These are phyloP conservation scores for Stachybotrys chlorohalonatus DNA, from an alignment of 2,329 filamentous ascomycete species.

Conservation along the genomic window DNA sequence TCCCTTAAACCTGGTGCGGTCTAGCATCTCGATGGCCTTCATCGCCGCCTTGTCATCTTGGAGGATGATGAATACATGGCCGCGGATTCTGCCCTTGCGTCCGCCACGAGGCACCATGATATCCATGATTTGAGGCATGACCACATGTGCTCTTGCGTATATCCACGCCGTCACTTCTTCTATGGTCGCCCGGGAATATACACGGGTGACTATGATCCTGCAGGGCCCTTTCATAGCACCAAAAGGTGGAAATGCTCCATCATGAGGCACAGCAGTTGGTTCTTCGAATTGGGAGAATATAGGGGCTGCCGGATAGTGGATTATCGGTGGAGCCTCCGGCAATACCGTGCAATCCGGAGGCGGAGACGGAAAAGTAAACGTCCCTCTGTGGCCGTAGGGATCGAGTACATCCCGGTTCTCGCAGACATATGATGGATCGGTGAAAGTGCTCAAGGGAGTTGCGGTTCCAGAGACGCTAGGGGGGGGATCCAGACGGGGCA, in stretches of 20 bases:
- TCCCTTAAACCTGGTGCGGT: slow-evolving; percentile 15
- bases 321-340: neutral
- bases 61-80: slow-evolving; percentile 16
- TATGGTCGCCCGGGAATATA: slow-evolving; percentile 11
- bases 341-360: neutral
- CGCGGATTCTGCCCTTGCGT: slow-evolving; percentile 12
- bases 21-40: slow-evolving; percentile 13
- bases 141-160: slow-evolving; percentile 11
- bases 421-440: neutral
- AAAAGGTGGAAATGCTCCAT: neutral
- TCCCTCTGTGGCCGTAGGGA: neutral
- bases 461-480: neutral
- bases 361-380: neutral
- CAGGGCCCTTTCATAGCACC: slow-evolving; percentile 6
- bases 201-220: slow-evolving; percentile 15
- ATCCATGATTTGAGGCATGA: slow-evolving; percentile 8
- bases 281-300: neutral
- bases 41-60: slow-evolving; percentile 9
- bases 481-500: neutral
- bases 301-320: neutral
- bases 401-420: neutral
- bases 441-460: neutral
- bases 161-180: slow-evolving; percentile 19
- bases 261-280: neutral
- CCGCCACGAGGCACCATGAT: slow-evolving; percentile 15